Base-by-base conservation (phyloP, 2,329 filamentous ascomycete species). In the Penicillium digitatum region DNA sequence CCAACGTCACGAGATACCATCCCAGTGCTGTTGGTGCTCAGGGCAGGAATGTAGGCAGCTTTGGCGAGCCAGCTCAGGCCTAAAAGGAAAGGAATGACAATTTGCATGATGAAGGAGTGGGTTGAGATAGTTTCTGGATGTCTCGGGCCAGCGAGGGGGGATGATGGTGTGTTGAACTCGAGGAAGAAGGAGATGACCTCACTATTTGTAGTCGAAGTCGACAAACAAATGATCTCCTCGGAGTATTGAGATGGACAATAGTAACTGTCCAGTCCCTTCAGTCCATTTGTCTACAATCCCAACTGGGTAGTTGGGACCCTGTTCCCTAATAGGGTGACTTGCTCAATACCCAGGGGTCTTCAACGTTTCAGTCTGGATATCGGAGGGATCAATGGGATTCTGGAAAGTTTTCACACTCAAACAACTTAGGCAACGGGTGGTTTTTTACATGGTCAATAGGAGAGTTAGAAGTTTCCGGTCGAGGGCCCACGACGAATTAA, bases 131-230 rank as follows among this genome's bases (percentile, higher is more conserved):
- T 49, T 2, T 35, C n/a, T 32, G 12, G 35, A 35, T 40, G 32
- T 34, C 46, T 60, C 58, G 53, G 43, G 14, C 58, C 56, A 46
- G 56, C 52, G 53, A 59, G 49, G 42, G 42, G 31, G 18, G n/a
- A 26, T 35, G 40, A 38, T 34, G 48, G 35, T 32, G 37, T 35
- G 38, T 49, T 47, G 44, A 48, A 42, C 18, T 18, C 29, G 31
- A 39, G 24, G 20, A 37, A 39, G 34, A 35, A 20, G 40, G 31
- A 14, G 22, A 52, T 32, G 47, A 57, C 24, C 45, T 47, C 48
- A 49, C 38, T 60, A 60, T 59, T 59, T 59, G 44, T 60, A 60
- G 46, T 52, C 24, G 44, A 54, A 20, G 24, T 44, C 35, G 48
- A 48, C 46, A 49, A 40, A 31, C 35, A 49, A 42, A 24, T 10